Base-by-base conservation (phyloP, 768 basidiomycete species). In the Cyclocybe cylindracea region DNA sequence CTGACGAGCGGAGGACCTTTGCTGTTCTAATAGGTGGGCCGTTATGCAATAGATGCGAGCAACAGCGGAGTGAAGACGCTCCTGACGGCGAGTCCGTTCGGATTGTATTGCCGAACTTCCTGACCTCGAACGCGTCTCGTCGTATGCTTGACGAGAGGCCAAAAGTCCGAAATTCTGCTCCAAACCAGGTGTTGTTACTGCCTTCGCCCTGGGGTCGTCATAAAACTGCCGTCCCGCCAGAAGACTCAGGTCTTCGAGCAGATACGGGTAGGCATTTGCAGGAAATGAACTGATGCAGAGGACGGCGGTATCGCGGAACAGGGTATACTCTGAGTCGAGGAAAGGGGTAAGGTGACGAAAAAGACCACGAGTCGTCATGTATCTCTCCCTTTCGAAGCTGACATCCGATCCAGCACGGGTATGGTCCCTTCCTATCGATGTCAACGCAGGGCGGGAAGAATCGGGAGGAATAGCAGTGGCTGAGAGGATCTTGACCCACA, bases 31-130 rank as follows among this genome's bases (percentile, higher is more conserved):
- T 40, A 84, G 77, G 51, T 86, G 86, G 7, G 93, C 86, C 2
- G 94, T 94, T 34, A 95, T 78, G 60, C 85, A 84, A 66, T 94
- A 96, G 41, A 95, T 94, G 33, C 91, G 86, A 19, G 91, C 90
- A 24, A 95, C 86, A 19, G 93, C 88, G 2, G 91, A 91, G 67
- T 87, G 89, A 37, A 91, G 77, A 45, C 87, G 89, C 59, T 86
- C 87, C 62, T 88, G 90, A 50, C 85, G 80, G 51, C 87, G 84
- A 52, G 76, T 82, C 11, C 85, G 82, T 32, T 83, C 85, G 10
- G 74, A 64, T 10, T 71, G 71, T 3, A 77, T 66, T 10, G 75
- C 59, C 7, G 72, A 64, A 39, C 62, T 60, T 19, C 70, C 70
- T n/a, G 72, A 64, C 62, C 84, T 87, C 14, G 72, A 67, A 55